Conservation (phyloP, 1,284 basidiomycete species). For the Austropuccinia psidii region DNA sequence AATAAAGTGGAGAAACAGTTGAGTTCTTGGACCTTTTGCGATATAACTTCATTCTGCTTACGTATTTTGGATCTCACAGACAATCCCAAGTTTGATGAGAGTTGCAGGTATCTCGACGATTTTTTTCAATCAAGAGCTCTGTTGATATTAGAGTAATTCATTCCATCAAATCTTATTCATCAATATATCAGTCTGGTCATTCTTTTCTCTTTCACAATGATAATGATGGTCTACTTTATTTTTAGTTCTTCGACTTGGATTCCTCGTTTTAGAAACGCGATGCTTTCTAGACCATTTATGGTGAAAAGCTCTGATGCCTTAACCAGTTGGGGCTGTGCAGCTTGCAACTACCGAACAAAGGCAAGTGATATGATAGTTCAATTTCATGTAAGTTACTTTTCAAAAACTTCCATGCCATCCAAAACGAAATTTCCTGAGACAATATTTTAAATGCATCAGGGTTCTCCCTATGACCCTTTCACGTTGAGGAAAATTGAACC, state of each 20-base stretch:
- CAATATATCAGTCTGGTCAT: no score
- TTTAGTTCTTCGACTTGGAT: constrained; percentile 23
- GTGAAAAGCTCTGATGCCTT: neutral
- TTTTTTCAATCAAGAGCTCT: neutral
- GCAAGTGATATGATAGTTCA: neutral
- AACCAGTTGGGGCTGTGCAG: constrained; percentile 4
- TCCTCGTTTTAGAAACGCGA: constrained; percentile 1
- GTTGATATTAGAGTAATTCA: constrained; percentile 3
- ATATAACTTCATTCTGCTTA: neutral
- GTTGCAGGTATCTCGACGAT: neutral
- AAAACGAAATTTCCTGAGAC: no score
- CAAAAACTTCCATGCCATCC: no score
- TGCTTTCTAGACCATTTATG: constrained; percentile 1
- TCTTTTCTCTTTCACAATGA: no score
- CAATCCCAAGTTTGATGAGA: neutral
- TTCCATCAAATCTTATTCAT: no score
- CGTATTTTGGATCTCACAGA: neutral
- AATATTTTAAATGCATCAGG: no score
- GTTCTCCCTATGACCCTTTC: no score
- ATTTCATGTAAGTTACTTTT: constrained; percentile 11
- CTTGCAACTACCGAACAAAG: constrained; percentile 25
- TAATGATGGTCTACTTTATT: no score
- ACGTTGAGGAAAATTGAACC: neutral
- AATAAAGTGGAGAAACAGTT: constrained; percentile 14
- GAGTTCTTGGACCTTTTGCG: neutral